Evolutionary conservation across 176 grass and related monocot species (phyloP), one percentile per base, ranked within the genome.

Genomic region (Neostapfia colusana): DNA sequence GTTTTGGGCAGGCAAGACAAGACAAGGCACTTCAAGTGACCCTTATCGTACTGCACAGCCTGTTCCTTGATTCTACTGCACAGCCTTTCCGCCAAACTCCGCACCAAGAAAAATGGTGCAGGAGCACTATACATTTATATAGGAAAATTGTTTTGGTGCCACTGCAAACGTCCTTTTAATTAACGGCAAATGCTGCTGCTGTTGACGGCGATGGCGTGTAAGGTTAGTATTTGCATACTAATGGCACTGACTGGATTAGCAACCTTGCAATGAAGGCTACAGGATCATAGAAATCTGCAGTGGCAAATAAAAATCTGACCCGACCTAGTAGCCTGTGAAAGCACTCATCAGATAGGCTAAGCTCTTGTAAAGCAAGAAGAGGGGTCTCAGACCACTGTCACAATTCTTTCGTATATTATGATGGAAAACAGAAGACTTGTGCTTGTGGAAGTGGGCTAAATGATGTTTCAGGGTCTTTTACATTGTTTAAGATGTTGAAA

Each of bases 11-110:
- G n/a, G n/a, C n/a, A n/a, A n/a, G n/a, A n/a, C n/a, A n/a, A n/a
- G n/a, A n/a, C n/a, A n/a, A n/a, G n/a, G n/a, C n/a, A n/a, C n/a
- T 57, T 57, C 0, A 23, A 57, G 54, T 57, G 10, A 25, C n/a
- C 8, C 4, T 25, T 3, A 20, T 51, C 48, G 20, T 10, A 10
- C 20, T 15, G n/a, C 53, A 55, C 0, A 2, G 46, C 46, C 51
- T 54, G 20, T 53, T 53, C 39, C 53, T 15, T 68, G 61, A 63
- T 69, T 83, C 63, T 84, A 74, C 70, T 26, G 45, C 70, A 63
- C 16, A 75, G 39, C 9, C 86, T 88, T 88, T 88, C 56, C 17
- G 75, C 75, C 86, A 64, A 88, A 84, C 80, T 67, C 14, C 55
- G 70, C 81, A 84, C 86, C 69, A 84, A 43, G n/a, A 5, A 70